Conservation (phyloP, 192 early-diverging fungal species). For the Backusella australiensis region DNA sequence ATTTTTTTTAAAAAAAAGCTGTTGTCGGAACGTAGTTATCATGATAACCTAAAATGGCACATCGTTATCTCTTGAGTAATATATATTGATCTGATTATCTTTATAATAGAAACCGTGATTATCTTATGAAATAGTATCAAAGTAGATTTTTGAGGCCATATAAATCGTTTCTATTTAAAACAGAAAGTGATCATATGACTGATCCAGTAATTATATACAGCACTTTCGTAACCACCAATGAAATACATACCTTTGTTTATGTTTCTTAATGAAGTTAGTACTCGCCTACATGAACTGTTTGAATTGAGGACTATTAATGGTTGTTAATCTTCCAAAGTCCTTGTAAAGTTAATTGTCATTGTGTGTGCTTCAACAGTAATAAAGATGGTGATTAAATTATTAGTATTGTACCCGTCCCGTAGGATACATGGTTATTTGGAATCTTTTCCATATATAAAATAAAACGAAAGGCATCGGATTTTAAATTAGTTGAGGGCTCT, state of each 20-base stretch:
- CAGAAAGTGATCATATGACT: neutral
- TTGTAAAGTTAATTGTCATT: neutral
- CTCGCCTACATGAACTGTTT: neutral
- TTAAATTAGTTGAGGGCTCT: neutral
- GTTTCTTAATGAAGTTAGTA: neutral
- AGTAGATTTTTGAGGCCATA: neutral
- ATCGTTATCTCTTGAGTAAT: neutral
- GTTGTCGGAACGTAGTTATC: neutral
- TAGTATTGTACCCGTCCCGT: neutral
- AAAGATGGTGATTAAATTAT: neutral
- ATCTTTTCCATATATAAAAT: neutral
- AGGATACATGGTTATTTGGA: neutral
- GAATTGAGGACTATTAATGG: neutral
- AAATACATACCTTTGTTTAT: neutral
- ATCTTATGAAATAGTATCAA: neutral
- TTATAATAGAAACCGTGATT: neutral
- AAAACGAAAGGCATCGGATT: neutral
- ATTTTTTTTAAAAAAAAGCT: neutral
- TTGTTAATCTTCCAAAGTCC: neutral
- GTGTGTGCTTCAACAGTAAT: neutral
- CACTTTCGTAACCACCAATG: neutral
- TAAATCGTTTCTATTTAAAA: neutral
- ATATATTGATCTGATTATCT: conserved; percentile 5
- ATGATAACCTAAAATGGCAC: neutral
- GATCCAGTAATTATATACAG: neutral